These are phyloP conservation scores for Schoenoplectus triqueter DNA, from an alignment of 202 grass and related monocot species.

Conservation along the genomic window DNA sequence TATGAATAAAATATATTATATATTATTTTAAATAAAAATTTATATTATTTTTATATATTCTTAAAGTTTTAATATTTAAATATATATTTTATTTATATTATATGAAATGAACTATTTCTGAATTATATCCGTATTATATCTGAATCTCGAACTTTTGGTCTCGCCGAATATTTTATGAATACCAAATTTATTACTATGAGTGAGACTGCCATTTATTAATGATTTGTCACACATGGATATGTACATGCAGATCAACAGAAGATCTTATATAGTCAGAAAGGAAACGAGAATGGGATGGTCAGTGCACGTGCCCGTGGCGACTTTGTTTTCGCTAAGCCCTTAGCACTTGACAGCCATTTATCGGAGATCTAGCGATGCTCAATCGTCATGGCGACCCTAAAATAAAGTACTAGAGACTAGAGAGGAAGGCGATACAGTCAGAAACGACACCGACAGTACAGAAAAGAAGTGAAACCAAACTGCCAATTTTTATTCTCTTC, in stretches of 20 bases:
- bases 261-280: background rate
- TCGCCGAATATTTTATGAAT: too few relatives aligned
- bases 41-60: too few relatives aligned
- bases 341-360: background rate
- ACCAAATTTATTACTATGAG: too few relatives aligned
- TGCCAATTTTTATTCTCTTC: background rate
- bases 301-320: conserved; percentile 34
- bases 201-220: background rate
- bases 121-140: too few relatives aligned
- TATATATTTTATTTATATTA: too few relatives aligned
- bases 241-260: background rate
- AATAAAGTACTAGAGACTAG: conserved; percentile 6
- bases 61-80: too few relatives aligned
- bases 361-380: background rate
- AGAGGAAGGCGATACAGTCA: background rate
- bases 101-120: too few relatives aligned
- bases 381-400: background rate
- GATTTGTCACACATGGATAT: background rate
- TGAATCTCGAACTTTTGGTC: too few relatives aligned
- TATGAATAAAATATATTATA: too few relatives aligned
- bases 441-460: conserved; percentile 30
- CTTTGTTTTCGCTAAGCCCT: background rate
- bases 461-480: background rate
- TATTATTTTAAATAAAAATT: too few relatives aligned
- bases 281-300: conserved; percentile 17